Evolutionary conservation across 768 basidiomycete species (phyloP).

Genomic region (Pholiota molesta): DNA sequence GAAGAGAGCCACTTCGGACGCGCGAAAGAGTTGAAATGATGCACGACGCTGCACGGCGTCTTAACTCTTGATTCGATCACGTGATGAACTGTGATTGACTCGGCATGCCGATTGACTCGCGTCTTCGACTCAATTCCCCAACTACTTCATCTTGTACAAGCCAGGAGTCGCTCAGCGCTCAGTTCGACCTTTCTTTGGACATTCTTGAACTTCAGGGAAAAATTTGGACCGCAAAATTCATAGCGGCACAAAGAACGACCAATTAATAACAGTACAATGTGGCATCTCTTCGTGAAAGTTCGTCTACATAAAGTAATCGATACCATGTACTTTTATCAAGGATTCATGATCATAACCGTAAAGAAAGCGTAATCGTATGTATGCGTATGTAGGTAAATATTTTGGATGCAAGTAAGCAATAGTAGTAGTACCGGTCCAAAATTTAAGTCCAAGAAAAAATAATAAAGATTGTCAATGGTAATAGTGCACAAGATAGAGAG

Average conservation of each 20-base stretch:
- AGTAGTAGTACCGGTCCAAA: background rate
- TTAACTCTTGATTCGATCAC: no score
- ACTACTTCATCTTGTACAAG: no score
- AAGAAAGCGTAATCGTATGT: slow-evolving; percentile 1
- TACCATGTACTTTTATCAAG: background rate
- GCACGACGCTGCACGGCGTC: no score
- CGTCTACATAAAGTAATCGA: background rate
- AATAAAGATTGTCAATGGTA: slow-evolving; percentile 1
- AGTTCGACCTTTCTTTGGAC: no score
- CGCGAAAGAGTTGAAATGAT: background rate
- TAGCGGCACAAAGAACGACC: no score
- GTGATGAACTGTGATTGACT: no score
- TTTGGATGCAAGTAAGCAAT: background rate
- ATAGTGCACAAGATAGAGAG: background rate
- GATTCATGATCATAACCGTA: background rate
- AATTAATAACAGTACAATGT: no score
- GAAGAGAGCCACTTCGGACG: slow-evolving; percentile 1
- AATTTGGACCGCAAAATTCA: no score
- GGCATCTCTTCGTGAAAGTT: background rate
- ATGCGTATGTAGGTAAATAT: background rate
- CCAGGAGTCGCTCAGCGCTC: no score
- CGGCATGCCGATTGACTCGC: no score
- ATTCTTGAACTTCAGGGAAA: no score
- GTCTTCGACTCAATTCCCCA: no score
- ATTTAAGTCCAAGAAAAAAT: background rate